phyloP scores from a whole-genome alignment of 441 rosid genomes.

The Syzygium malaccense region DNA sequence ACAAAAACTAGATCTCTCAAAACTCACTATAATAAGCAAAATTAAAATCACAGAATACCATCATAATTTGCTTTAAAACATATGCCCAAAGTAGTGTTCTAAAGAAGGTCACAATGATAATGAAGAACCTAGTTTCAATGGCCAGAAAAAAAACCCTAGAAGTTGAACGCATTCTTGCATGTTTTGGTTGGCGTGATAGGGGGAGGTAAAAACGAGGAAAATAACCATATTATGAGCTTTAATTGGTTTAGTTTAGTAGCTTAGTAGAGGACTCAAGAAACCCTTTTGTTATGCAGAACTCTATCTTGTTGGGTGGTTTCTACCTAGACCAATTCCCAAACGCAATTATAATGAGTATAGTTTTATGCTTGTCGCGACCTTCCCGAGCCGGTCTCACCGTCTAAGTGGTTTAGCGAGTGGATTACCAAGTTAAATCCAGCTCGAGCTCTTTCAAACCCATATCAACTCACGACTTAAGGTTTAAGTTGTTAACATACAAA shows the following conservation, averaged over 20 bases:
- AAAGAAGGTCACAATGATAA: background rate
- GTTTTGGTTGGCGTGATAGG: background rate
- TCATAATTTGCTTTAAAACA: too few relatives aligned
- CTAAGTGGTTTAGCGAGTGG: too few relatives aligned
- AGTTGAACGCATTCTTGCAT: too few relatives aligned
- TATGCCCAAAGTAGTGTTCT: background rate
- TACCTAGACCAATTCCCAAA: background rate
- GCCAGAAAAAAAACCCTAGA: background rate
- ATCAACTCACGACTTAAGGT: too few relatives aligned
- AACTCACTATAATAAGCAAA: too few relatives aligned
- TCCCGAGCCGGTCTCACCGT: too few relatives aligned
- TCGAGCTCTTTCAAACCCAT: too few relatives aligned
- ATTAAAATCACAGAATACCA: too few relatives aligned
- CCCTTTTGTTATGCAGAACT: background rate
- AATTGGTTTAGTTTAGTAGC: background rate
- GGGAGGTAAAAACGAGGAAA: background rate
- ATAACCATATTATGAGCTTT: background rate
- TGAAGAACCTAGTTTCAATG: conserved; percentile 18
- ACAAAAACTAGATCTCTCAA: background rate
- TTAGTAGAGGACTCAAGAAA: background rate
- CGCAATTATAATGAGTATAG: too few relatives aligned
- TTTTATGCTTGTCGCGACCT: too few relatives aligned
- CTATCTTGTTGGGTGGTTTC: background rate
- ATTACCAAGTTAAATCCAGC: too few relatives aligned
- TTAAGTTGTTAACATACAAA: too few relatives aligned